phyloP scores from a whole-genome alignment of 2,329 filamentous ascomycete species.

The Ophiocordyceps camponoti-floridani region DNA sequence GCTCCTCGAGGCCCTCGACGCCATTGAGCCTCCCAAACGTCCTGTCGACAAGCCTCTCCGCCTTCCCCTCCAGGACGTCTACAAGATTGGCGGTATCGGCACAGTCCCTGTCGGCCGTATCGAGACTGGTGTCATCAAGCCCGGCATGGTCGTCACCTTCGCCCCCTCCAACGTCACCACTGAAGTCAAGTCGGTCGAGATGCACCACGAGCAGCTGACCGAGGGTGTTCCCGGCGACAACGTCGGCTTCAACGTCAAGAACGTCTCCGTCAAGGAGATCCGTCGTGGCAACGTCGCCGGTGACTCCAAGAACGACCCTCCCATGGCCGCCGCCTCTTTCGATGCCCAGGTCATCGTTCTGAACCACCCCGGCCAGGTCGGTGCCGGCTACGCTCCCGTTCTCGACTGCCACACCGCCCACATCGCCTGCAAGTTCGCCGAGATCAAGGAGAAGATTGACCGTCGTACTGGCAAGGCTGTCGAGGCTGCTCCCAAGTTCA shows the following conservation, averaged over 20 bases:
- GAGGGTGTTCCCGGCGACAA: conserved; percentile 99
- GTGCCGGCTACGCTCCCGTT: conserved; percentile 97
- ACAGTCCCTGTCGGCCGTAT: conserved; percentile 99
- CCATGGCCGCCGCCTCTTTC: conserved; percentile 78
- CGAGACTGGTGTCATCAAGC: conserved; percentile 95
- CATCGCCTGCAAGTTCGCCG: conserved; percentile 99
- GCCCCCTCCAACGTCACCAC: conserved; percentile 97
- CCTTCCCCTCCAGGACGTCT: conserved; percentile 99
- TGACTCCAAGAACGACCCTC: conserved; percentile 99
- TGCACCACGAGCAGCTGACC: conserved; percentile 98
- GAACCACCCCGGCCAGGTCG: conserved; percentile 99
- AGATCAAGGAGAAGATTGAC: conserved; percentile 99
- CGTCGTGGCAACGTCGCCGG: conserved; percentile 99
- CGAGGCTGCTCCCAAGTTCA: conserved; percentile 90
- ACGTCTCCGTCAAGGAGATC: conserved; percentile 99
- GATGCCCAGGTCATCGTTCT: conserved; percentile 99
- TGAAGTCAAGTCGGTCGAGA: conserved; percentile 99
- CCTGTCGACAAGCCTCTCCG: conserved; percentile 98
- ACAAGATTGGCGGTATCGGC: conserved; percentile 99
- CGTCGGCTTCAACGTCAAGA: conserved; percentile 99
- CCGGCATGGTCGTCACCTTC: conserved; percentile 91
- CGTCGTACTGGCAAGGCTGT: conserved; percentile 98
- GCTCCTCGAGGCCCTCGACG: conserved; percentile 96
- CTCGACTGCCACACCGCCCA: conserved; percentile 99
- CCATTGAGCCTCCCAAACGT: conserved; percentile 82